These are phyloP conservation scores for Seiridium cupressi DNA, from an alignment of 2,329 filamentous ascomycete species.

Conservation along the genomic window DNA sequence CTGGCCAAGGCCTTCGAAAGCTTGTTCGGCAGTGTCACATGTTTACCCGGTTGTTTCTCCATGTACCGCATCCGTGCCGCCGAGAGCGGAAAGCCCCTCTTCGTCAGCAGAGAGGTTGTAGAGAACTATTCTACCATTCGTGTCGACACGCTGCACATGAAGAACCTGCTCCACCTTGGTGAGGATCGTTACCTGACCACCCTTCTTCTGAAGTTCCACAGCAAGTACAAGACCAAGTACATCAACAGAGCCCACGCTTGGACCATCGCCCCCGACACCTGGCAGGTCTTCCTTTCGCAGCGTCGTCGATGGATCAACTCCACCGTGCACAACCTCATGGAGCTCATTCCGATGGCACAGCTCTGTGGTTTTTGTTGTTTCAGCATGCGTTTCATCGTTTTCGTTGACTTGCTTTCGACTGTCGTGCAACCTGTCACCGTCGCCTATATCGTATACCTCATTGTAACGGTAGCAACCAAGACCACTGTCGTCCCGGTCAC, in stretches of 20 bases:
- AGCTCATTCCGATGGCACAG: constrained; percentile 88
- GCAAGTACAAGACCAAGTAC: constrained; percentile 98
- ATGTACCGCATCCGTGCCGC: constrained; percentile 98
- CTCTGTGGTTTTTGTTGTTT: constrained; percentile 99
- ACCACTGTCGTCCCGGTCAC: constrained; percentile 72
- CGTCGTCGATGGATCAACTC: constrained; percentile 99
- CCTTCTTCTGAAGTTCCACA: constrained; percentile 85
- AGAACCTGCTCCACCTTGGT: constrained; percentile 93
- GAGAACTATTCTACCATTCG: constrained; percentile 88
- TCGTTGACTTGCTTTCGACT: constrained; percentile 89
- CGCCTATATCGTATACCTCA: constrained; percentile 85
- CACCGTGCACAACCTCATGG: constrained; percentile 94
- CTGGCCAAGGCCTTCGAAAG: constrained; percentile 95
- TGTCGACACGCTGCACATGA: constrained; percentile 97
- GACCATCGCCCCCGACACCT: constrained; percentile 95
- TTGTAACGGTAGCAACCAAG: constrained; percentile 67
- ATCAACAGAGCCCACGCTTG: constrained; percentile 89
- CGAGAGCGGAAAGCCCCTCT: constrained; percentile 91
- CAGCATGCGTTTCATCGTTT: constrained; percentile 98
- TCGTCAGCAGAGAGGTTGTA: constrained; percentile 90
- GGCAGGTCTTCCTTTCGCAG: constrained; percentile 93
- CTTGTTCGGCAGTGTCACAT: constrained; percentile 95
- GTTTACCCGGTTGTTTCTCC: constrained; percentile 96
- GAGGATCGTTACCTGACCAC: constrained; percentile 98
- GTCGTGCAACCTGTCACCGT: constrained; percentile 89